Evolutionary conservation across 495 filamentous ascomycete genomes (phyloP).

Genomic region (Hyaloscypha variabilis): DNA sequence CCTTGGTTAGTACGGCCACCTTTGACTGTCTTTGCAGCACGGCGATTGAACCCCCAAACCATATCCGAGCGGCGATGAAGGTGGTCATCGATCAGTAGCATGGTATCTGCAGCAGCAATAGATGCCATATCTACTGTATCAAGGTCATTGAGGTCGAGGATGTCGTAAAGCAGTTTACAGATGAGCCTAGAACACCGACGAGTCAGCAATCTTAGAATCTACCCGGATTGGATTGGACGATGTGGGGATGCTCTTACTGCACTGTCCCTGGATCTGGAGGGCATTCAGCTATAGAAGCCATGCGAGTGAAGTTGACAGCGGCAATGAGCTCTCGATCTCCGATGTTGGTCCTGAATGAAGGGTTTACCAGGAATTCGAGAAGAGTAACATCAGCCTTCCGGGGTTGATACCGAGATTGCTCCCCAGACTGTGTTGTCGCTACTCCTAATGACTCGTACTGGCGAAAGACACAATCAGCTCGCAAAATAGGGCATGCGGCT

Average conservation of each 20-base stretch:
- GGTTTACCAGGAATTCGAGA: neutral
- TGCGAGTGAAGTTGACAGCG: neutral
- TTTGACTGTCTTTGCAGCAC: neutral
- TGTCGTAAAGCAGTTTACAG: neutral
- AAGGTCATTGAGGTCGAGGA: conserved; percentile 40
- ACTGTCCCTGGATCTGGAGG: neutral
- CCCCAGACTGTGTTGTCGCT: neutral
- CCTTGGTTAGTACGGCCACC: conserved; percentile 8
- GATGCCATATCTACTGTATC: conserved; percentile 51
- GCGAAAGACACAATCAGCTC: conserved; percentile 11
- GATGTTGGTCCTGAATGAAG: neutral
- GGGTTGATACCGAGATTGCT: neutral
- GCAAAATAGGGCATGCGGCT: conserved; percentile 26
- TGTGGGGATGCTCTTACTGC: too few relatives aligned
- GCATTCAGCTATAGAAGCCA: neutral
- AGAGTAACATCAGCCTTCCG: neutral
- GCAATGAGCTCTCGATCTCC: neutral
- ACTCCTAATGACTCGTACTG: neutral
- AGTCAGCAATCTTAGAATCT: too few relatives aligned
- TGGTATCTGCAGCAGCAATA: conserved; percentile 44
- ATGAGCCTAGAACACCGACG: too few relatives aligned
- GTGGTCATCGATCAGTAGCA: conserved; percentile 22
- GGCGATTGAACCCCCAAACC: neutral
- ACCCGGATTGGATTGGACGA: too few relatives aligned
- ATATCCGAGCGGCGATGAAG: neutral